phyloP scores from a whole-genome alignment of 106 monocot genomes.

The Acanthochlamys bracteata region DNA sequence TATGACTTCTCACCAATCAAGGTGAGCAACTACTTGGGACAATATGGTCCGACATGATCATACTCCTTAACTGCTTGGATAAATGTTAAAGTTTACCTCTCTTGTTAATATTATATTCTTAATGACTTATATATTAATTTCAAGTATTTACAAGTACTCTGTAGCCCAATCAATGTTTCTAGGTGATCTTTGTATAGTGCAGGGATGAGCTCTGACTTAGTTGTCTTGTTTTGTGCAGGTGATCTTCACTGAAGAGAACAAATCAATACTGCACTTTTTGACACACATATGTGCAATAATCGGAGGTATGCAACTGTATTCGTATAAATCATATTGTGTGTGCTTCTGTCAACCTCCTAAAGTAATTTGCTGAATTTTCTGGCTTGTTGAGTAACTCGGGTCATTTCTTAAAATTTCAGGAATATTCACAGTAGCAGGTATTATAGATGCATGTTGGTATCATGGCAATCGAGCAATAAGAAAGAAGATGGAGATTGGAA shows the following conservation, averaged over 20 bases:
- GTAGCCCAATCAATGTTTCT: no score
- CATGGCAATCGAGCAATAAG: constrained; percentile 79
- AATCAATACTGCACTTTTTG: constrained; percentile 76
- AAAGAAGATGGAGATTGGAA: constrained; percentile 85
- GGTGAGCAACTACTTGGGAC: constrained; percentile 23
- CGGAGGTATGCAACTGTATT: constrained; percentile 45
- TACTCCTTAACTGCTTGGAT: background rate
- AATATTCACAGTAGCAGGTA: constrained; percentile 85
- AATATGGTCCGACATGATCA: background rate
- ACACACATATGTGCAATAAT: constrained; percentile 87
- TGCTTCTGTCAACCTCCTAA: no score
- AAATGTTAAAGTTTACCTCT: background rate
- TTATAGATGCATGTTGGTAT: constrained; percentile 76
- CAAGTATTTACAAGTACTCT: no score
- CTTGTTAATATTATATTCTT: no score
- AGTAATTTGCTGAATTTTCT: background rate
- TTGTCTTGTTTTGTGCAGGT: constrained; percentile 36
- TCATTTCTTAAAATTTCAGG: constrained; percentile 28
- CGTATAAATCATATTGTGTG: no score
- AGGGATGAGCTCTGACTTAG: background rate
- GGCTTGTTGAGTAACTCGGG: background rate
- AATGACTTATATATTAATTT: no score
- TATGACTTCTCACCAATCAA: constrained; percentile 98
- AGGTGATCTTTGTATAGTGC: no score
- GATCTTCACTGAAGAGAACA: constrained; percentile 82